Evolutionary conservation across 139 green algal species (phyloP).

Genomic region (Pseudopediastrum boryanum): DNA sequence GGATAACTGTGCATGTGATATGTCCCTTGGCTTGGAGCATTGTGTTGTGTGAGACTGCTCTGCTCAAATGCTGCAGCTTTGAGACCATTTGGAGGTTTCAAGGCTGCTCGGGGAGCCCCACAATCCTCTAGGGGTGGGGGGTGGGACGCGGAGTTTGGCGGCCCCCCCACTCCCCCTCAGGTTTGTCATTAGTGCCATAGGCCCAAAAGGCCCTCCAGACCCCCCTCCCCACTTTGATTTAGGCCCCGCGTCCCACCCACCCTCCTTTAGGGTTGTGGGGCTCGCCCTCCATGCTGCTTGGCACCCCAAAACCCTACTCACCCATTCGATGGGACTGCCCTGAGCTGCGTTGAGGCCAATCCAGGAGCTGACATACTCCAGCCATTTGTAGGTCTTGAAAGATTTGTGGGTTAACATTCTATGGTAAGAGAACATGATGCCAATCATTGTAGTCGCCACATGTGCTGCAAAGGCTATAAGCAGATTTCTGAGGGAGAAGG

Average conservation of each 20-base stretch:
- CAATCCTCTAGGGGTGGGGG: background rate
- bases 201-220: no score
- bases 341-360: conserved; percentile 54
- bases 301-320: conserved; percentile 19
- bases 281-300: background rate
- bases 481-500: conserved; percentile 44
- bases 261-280: background rate
- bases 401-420: conserved; percentile 53
- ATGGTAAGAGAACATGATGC: conserved; percentile 77
- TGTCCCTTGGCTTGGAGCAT: no score
- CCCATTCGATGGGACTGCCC: conserved; percentile 65
- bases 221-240: no score
- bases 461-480: conserved; percentile 68
- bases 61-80: no score
- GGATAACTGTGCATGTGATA: no score
- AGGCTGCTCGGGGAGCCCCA: no score
- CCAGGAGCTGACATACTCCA: conserved; percentile 70
- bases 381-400: conserved; percentile 58
- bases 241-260: background rate
- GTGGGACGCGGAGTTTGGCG: background rate
- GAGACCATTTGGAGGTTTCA: no score
- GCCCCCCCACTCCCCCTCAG: no score
- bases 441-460: conserved; percentile 82
- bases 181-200: no score
- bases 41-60: no score